Evolutionary conservation across 371 early-diverging fungal species (phyloP), one percentile per base, ranked within the genome.

Genomic region (Mucor velutinosus): DNA sequence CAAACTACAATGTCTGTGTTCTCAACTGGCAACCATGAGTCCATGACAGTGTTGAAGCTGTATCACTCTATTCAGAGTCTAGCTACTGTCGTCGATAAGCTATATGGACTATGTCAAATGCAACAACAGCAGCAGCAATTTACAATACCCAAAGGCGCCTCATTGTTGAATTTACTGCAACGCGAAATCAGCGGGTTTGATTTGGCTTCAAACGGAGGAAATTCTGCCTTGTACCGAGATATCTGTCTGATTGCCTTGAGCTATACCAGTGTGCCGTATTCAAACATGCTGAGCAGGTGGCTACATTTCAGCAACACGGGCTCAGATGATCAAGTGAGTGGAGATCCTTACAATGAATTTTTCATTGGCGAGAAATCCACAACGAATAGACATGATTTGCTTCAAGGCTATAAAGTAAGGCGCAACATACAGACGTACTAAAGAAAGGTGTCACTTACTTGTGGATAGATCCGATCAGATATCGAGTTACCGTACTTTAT

Each of bases 241-340:
- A 60, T 85, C 3, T 69, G 82, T 33, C 63, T 81, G 3, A 71
- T 73, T 17, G 35, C 83, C 3, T 60, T 84, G 37, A 75, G 73
- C 39, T 80, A 85, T 45, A 73, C 80, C 11, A 86, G 85, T 23
- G 65, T 72, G 19, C 87, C 87, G 1, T 86, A 85, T 43, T 45
- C 78, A 17, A 70, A 73, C 37, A 86, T 85, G 57, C 68, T 86
- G 23, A 83, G 79, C 41, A 75, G 70, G 57, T 86, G 87, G 87
- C 41, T 86, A 29, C 81, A 83, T 10, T 64, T 51, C 11, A 51
- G 4, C 21, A n/a, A 25, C 14, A 56, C 65, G 8, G 59, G 71
- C 4, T 62, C 63, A 8, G 27, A 62, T 27, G 45, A 60, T 19
- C 69, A 58, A 25, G 23, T 30, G 33, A 27, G 67, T 12, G 61